These are phyloP conservation scores for Fraxinus dipetala DNA, from an alignment of 305 asterid species.

Conservation along the genomic window DNA sequence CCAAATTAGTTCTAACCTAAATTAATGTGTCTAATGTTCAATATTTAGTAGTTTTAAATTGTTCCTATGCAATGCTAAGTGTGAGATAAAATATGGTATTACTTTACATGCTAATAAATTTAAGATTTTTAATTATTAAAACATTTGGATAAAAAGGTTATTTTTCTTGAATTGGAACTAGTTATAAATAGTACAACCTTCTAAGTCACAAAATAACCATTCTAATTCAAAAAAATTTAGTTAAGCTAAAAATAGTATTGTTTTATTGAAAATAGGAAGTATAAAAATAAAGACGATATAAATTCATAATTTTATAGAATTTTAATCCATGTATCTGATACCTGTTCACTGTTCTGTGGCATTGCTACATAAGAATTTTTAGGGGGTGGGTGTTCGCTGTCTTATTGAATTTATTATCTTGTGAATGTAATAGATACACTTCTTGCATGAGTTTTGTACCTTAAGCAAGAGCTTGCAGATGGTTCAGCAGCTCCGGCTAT, in stretches of 20 bases:
- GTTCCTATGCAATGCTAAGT: neutral
- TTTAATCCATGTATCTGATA: neutral
- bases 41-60: neutral
- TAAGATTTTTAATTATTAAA: neutral
- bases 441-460: constrained; percentile 90
- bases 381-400: neutral
- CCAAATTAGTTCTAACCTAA: neutral
- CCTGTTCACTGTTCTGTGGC: neutral
- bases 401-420: neutral
- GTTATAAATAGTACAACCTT: neutral
- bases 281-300: neutral
- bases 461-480: constrained; percentile 92
- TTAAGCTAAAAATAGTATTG: neutral
- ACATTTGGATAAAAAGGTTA: neutral
- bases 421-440: constrained; percentile 51
- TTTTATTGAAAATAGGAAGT: neutral
- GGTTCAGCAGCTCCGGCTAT: constrained; percentile 83
- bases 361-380: neutral
- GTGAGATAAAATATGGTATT: neutral
- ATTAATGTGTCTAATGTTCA: neutral
- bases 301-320: neutral
- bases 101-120: neutral
- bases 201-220: neutral
- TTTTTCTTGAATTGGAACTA: neutral
- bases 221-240: neutral